Percentiles rank a stretch among this genome's conserved stretches.
These are phyloP conservation scores for Microdochium paspali DNA, from an alignment of 2,329 filamentous ascomycete species.

Conservation along the genomic window DNA sequence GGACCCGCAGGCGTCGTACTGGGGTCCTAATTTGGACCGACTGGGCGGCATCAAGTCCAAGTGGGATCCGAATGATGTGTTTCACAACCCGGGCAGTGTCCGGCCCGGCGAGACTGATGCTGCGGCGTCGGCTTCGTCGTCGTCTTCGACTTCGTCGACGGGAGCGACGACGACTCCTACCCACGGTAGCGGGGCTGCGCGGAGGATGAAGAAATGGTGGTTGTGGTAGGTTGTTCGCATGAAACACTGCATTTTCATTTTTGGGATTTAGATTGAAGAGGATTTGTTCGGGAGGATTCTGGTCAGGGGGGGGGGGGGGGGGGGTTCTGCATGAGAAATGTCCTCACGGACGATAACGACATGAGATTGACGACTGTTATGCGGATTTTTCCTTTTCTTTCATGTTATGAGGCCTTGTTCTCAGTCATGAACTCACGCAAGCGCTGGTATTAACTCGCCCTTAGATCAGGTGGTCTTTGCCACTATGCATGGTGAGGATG, in stretches of 20 bases:
- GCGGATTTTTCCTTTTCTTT: too few species aligned
- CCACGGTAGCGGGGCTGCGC: background rate
- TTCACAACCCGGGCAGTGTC: conserved; percentile 52
- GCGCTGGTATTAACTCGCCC: too few species aligned
- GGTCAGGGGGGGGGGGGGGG: too few species aligned
- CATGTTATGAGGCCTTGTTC: too few species aligned
- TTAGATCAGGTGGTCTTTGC: too few species aligned
- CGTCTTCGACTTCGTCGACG: background rate
- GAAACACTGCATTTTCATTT: background rate
- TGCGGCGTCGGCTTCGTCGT: too few species aligned
- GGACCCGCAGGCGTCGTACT: conserved; percentile 42
- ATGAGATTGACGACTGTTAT: too few species aligned
- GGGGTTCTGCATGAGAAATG: too few species aligned
- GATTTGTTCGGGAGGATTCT: too few species aligned
- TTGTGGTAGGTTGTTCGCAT: background rate
- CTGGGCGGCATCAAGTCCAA: conserved; percentile 39
- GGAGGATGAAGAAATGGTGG: background rate
- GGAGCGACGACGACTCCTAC: background rate
- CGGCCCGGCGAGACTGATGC: conserved; percentile 8
- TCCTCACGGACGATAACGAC: too few species aligned
- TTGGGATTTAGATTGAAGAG: background rate
- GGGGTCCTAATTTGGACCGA: conserved; percentile 38
- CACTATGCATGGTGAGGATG: too few species aligned
- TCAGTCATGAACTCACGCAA: too few species aligned
- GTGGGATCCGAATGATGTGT: conserved; percentile 44